Evolutionary conservation across 129 eudicot species (phyloP).

Genomic region (Logfia minima): DNA sequence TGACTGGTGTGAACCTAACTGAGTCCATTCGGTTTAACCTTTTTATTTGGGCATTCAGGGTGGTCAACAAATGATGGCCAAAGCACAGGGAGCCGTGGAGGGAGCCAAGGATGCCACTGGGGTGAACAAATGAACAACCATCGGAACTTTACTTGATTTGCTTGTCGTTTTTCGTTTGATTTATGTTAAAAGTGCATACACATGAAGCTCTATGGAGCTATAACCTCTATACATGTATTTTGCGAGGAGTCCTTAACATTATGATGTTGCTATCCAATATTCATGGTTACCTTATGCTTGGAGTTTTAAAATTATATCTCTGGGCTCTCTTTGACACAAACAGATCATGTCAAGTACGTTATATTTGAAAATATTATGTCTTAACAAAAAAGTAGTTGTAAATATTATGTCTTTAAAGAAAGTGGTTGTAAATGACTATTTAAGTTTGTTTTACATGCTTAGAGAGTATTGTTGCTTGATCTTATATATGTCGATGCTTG

Average conservation of each 20-base stretch:
- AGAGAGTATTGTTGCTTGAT: too few species aligned
- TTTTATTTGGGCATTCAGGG: slow-evolving; percentile 37
- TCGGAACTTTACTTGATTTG: neutral
- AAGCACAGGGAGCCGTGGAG: slow-evolving; percentile 53
- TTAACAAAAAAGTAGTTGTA: too few species aligned
- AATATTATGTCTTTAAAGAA: too few species aligned
- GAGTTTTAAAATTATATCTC: neutral
- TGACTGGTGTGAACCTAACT: neutral
- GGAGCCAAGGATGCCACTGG: slow-evolving; percentile 48
- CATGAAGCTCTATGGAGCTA: slow-evolving; percentile 6
- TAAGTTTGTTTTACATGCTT: neutral
- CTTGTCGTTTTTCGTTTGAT: neutral
- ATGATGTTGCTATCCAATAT: neutral
- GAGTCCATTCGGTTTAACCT: neutral
- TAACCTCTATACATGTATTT: slow-evolving; percentile 6
- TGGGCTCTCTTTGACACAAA: neutral
- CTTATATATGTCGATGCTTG: too few species aligned
- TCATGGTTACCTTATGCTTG: neutral
- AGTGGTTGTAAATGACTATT: neutral
- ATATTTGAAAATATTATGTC: too few species aligned
- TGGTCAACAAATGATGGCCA: slow-evolving; percentile 45
- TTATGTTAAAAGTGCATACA: neutral
- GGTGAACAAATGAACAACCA: slow-evolving; percentile 34
- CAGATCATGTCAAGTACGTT: neutral
- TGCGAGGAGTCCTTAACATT: neutral